Base-by-base conservation (phyloP, 2,329 filamentous ascomycete species). In the Pseudogymnoascus sp. region DNA sequence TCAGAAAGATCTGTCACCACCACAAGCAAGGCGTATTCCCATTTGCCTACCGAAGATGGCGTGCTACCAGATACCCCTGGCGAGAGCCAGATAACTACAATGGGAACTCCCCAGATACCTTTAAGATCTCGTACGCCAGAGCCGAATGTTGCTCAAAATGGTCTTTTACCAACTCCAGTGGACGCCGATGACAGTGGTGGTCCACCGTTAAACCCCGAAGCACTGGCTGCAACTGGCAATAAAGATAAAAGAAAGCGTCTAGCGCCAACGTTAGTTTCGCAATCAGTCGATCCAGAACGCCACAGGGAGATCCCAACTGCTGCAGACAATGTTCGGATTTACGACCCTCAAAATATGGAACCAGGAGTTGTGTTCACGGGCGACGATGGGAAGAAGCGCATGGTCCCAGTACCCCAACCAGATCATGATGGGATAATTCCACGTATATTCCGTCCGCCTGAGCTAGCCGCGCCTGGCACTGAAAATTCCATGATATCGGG, bases 241-340 rank as follows among this genome's bases (percentile, higher is more conserved):
- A 61, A 57, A 18, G 71, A 70, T 60, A 72, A 73, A 60, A 68
- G 67, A 60, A 73, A 71, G 63, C 65, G 73, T 58, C 64, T 74
- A 22, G 69, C 67, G 8, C 67, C 71, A 20, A 71, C 67, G 18
- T 62, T 69, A 1, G 36, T 73, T n/a, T 66, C 69, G 8, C 43
- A 67, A 11, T 59, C 33, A 9, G 63, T 71, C 47, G 65, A 68
- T 58, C 57, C 59, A 16, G 60, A 64, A 30, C 59, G 65, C 54
- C 58, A 66, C 43, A 65, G 68, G 11, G 62, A 62, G 6, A 64
- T 70, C 57, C 65, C 64, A 8, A 69, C 66, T 8, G 64, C 61
- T 2, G 69, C 67, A 20, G 67, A 71, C 37, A 57, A 65, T 22
- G 60, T 67, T 58, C 37, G 63, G 14, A 18, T 62, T 30, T 30